Conservation (phyloP, 805 yeast genomes). For the Pachysolen tannophilus region DNA sequence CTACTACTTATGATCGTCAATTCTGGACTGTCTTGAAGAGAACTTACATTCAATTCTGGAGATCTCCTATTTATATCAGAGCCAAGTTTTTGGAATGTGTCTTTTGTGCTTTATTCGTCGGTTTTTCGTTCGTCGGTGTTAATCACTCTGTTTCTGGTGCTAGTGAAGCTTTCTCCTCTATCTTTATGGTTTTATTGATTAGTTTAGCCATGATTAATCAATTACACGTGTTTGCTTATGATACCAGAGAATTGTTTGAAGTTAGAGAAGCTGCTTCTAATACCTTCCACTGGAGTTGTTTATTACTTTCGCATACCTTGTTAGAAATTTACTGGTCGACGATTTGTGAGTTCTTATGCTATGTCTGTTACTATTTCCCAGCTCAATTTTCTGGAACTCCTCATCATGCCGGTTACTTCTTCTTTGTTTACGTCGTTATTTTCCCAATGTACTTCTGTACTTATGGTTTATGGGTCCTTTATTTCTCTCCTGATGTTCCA, state of each 20-base stretch:
- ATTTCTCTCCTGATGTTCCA: slow-evolving; percentile 24
- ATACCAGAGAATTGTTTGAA: slow-evolving; percentile 35
- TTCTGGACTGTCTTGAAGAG: slow-evolving; percentile 30
- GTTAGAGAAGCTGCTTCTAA: slow-evolving; percentile 35
- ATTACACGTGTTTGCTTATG: slow-evolving; percentile 21
- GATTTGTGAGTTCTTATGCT: slow-evolving; percentile 40
- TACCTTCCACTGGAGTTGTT: slow-evolving; percentile 36
- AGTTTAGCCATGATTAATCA: slow-evolving; percentile 28
- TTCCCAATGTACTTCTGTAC: slow-evolving; percentile 44
- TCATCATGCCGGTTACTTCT: slow-evolving; percentile 39
- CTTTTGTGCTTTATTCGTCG: slow-evolving; percentile 51
- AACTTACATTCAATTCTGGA: slow-evolving; percentile 32
- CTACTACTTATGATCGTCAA: slow-evolving; percentile 36
- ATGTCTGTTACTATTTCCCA: slow-evolving; percentile 39
- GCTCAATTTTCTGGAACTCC: slow-evolving; percentile 31
- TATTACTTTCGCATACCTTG: slow-evolving; percentile 30
- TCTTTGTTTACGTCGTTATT: slow-evolving; percentile 35
- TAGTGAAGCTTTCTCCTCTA: slow-evolving; percentile 34
- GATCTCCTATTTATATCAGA: slow-evolving; percentile 32
- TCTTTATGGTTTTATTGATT: slow-evolving; percentile 36
- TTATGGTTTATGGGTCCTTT: slow-evolving; percentile 45
- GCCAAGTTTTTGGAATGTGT: slow-evolving; percentile 31
- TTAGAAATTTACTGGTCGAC: slow-evolving; percentile 38
- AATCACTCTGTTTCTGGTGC: slow-evolving; percentile 13
- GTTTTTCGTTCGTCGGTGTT: slow-evolving; percentile 36